These are phyloP conservation scores for Aspergillus hiratsukae DNA, from an alignment of 2,329 filamentous ascomycete genomes.

Conservation along the genomic window DNA sequence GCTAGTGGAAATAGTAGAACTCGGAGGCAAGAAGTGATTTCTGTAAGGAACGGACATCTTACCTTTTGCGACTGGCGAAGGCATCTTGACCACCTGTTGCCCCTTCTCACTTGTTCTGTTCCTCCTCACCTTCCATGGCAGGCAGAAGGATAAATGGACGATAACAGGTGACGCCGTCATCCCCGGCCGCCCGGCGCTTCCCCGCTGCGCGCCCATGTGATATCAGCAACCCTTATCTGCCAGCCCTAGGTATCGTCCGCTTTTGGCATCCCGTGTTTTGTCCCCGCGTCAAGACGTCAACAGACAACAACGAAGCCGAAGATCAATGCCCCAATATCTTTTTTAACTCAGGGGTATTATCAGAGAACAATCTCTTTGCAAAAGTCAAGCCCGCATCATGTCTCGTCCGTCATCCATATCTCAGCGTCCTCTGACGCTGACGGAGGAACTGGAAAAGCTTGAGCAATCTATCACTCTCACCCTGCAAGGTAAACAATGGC, in stretches of 20 bases:
- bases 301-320: constrained; percentile 8
- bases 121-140: constrained; percentile 3
- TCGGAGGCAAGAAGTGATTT: not conserved
- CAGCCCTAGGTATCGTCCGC: constrained; percentile 29
- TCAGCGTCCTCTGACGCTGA: constrained; percentile 66
- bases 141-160: constrained; percentile 7
- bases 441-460: constrained; percentile 90
- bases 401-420: constrained; percentile 46
- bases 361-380: not conserved
- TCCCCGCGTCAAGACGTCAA: constrained; percentile 24
- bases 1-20: constrained; percentile 4
- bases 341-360: too few species aligned
- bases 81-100: constrained; percentile 31
- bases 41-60: constrained; percentile 13
- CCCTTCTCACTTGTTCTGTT: constrained; percentile 1
- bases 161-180: constrained; percentile 8
- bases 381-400: constrained; percentile 33
- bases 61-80: constrained; percentile 48
- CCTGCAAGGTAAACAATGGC: constrained; percentile 64
- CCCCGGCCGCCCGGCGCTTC: constrained; percentile 4
- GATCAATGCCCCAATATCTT: too few species aligned
- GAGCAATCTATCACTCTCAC: constrained; percentile 97
- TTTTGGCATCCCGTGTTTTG: constrained; percentile 25
- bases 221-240: constrained; percentile 27
- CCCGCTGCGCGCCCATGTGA: constrained; percentile 29